Conservation (phyloP, 2,329 filamentous ascomycete species). For the Aspergillus pseudotamarii region DNA sequence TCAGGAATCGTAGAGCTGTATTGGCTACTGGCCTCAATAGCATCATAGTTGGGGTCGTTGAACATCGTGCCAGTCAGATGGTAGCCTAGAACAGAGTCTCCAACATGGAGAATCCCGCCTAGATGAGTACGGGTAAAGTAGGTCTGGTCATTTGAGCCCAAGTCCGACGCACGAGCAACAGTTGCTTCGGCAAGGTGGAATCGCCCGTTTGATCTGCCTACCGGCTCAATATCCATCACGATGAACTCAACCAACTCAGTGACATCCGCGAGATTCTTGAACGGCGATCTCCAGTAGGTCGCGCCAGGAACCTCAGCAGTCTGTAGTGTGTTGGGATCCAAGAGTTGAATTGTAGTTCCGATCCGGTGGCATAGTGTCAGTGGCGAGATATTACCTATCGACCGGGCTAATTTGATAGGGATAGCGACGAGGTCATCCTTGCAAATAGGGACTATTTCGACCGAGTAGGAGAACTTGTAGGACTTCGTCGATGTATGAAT, state of each 20-base stretch:
- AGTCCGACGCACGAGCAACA: slow-evolving; percentile 81
- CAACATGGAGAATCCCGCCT: slow-evolving; percentile 79
- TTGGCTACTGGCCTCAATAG: slow-evolving; percentile 74
- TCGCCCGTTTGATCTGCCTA: slow-evolving; percentile 74
- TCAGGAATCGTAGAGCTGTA: slow-evolving; percentile 83
- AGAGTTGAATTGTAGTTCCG: slow-evolving; percentile 83
- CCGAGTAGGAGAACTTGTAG: slow-evolving; percentile 93
- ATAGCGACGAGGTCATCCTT: slow-evolving; percentile 96
- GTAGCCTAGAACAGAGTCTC: slow-evolving; percentile 95
- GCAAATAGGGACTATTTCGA: slow-evolving; percentile 90
- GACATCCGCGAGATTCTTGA: slow-evolving; percentile 79
- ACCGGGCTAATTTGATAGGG: slow-evolving; percentile 84
- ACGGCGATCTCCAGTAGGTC: slow-evolving; percentile 90
- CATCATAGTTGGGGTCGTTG: slow-evolving; percentile 85
- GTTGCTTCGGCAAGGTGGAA: slow-evolving; percentile 86
- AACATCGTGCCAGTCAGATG: slow-evolving; percentile 86
- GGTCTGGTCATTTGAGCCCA: slow-evolving; percentile 81
- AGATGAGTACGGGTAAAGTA: slow-evolving; percentile 92
- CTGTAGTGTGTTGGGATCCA: slow-evolving; percentile 90
- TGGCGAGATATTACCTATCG: slow-evolving; percentile 84
- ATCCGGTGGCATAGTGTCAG: slow-evolving; percentile 84
- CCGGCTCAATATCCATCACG: slow-evolving; percentile 87
- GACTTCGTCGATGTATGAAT: slow-evolving; percentile 86
- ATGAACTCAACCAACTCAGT: slow-evolving; percentile 89
- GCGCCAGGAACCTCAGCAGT: slow-evolving; percentile 80